Conservation (phyloP, 75 land plant species). For the Chamaecyparis obtusa region DNA sequence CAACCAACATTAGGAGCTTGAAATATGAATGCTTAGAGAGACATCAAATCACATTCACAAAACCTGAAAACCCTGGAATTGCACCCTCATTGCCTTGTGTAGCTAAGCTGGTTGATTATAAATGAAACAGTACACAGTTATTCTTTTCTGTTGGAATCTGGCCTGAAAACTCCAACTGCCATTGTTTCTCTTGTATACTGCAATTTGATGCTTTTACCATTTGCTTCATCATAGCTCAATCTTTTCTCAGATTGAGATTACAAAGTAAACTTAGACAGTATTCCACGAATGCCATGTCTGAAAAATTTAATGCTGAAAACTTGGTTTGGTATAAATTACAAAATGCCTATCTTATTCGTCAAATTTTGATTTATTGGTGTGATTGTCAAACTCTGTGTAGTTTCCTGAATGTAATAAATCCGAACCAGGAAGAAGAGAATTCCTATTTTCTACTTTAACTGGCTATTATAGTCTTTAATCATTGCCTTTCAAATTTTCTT, state of each 20-base stretch:
- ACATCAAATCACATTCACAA: too few species aligned
- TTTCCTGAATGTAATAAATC: not conserved
- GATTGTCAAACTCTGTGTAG: not conserved
- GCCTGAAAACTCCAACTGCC: not conserved
- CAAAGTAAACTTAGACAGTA: not conserved
- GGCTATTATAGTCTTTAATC: not conserved
- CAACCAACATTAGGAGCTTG: too few species aligned
- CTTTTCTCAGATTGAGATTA: not conserved
- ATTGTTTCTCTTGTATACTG: not conserved
- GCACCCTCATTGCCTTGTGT: not conserved
- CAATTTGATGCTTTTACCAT: not conserved
- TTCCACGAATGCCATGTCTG: too few species aligned
- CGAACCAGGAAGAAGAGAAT: not conserved
- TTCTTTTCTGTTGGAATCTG: too few species aligned
- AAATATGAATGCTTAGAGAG: too few species aligned
- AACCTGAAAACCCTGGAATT: too few species aligned
- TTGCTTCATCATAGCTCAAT: not conserved
- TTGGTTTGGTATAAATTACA: not conserved
- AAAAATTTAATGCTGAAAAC: not conserved
- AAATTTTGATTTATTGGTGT: not conserved
- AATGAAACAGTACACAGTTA: not conserved
- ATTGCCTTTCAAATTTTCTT: not conserved
- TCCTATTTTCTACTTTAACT: not conserved
- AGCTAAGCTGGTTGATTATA: not conserved
- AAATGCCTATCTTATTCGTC: not conserved